Conservation (phyloP, 768 basidiomycete genomes). For the Lactarius hengduanensis region DNA sequence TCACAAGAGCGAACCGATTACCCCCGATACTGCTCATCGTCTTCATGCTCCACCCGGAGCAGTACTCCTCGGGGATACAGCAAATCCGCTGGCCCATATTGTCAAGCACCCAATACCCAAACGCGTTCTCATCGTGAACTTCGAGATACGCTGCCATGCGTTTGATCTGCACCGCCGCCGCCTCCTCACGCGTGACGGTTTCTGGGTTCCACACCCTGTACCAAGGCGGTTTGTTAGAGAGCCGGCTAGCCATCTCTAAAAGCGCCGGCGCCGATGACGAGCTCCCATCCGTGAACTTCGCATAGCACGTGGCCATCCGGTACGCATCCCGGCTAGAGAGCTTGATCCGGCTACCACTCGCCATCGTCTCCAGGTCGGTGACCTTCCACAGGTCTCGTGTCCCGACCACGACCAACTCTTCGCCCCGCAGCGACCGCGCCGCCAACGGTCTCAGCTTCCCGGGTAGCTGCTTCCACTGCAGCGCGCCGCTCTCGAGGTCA, state of each 20-base stretch:
- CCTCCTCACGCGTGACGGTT: not conserved
- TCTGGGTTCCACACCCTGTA: slow-evolving; percentile 18
- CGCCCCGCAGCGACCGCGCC: slow-evolving; percentile 11
- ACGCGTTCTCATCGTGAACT: not conserved
- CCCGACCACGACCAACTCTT: slow-evolving; percentile 17
- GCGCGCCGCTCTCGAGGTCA: slow-evolving; percentile 16
- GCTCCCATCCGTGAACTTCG: not conserved
- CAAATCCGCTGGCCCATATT: slow-evolving; percentile 17
- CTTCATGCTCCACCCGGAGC: slow-evolving; percentile 10
- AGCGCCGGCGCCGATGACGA: not conserved
- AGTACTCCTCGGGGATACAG: slow-evolving; percentile 24
- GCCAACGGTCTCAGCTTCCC: slow-evolving; percentile 18
- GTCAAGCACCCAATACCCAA: slow-evolving; percentile 22
- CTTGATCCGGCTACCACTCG: not conserved
- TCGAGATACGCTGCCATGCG: slow-evolving; percentile 16
- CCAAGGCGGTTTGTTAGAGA: slow-evolving; percentile 19
- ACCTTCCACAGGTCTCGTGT: slow-evolving; percentile 21
- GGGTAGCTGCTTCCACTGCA: slow-evolving; percentile 12
- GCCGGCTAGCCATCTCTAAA: slow-evolving; percentile 13
- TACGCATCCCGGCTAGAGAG: slow-evolving; percentile 16
- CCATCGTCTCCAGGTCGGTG: not conserved
- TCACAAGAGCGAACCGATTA: slow-evolving; percentile 13
- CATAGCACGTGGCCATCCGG: slow-evolving; percentile 15
- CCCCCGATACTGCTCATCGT: slow-evolving; percentile 6
- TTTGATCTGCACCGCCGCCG: not conserved